Conservation (phyloP, 345 rosid genomes). For the Jatropha curcas region DNA sequence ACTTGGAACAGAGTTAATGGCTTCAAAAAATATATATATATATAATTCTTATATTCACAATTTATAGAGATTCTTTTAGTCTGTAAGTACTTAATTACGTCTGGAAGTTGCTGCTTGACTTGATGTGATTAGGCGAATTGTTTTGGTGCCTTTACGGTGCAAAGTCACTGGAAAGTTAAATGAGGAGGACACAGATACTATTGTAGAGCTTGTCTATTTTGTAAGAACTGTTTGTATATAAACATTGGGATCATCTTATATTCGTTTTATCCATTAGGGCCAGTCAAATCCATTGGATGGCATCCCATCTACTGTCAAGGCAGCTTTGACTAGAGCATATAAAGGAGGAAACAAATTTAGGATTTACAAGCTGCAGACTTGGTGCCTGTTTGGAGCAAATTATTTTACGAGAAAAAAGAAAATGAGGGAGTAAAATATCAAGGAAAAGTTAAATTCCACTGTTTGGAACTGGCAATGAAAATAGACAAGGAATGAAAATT, state of each 20-base stretch:
- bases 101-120: not conserved
- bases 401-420: no score
- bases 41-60: not conserved
- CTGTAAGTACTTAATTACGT: not conserved
- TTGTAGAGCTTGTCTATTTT: conserved; percentile 48
- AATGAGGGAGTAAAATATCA: no score
- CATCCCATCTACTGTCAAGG: conserved; percentile 71
- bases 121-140: not conserved
- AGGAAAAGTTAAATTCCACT: no score
- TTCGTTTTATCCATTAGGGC: conserved; percentile 54
- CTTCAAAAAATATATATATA: not conserved
- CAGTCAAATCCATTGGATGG: conserved; percentile 82
- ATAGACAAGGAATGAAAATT: no score
- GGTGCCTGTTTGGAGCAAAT: conserved; percentile 61
- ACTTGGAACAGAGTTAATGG: not conserved
- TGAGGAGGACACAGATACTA: conserved; percentile 82
- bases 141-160: not conserved
- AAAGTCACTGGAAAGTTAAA: conserved; percentile 23
- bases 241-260: not conserved
- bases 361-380: conserved; percentile 84
- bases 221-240: not conserved
- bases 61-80: not conserved
- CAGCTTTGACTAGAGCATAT: conserved; percentile 86
- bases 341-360: conserved; percentile 65
- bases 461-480: no score